These are phyloP conservation scores for Didymella segeticola DNA, from an alignment of 2,329 filamentous ascomycete species.

Conservation along the genomic window DNA sequence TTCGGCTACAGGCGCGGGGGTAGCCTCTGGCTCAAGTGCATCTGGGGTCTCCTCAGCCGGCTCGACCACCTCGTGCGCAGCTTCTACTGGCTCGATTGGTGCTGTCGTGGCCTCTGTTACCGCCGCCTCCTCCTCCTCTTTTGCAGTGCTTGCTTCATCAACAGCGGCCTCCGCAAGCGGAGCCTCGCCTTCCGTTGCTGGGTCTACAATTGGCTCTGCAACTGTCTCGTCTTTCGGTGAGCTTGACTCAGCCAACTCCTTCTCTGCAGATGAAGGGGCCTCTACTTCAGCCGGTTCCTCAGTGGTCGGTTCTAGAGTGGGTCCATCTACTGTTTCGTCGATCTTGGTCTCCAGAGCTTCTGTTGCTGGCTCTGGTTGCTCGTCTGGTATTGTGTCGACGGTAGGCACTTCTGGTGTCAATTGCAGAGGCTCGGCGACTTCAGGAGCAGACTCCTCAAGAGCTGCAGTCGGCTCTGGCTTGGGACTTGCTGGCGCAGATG, in stretches of 20 bases:
- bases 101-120: conserved; percentile 1
- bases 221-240: conserved; percentile 17
- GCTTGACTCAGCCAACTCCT: conserved; percentile 7
- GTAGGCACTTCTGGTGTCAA: conserved; percentile 27
- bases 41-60: not conserved
- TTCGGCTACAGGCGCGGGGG: conserved; percentile 2
- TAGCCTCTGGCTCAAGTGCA: not conserved
- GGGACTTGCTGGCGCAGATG: conserved; percentile 37
- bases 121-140: not conserved
- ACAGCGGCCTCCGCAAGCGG: not conserved
- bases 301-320: conserved; percentile 25
- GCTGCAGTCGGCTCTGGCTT: conserved; percentile 22
- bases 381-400: conserved; percentile 26
- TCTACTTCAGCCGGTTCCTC: conserved; percentile 15
- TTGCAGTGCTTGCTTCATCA: not conserved
- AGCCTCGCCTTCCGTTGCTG: not conserved
- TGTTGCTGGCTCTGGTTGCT: conserved; percentile 23
- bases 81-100: not conserved
- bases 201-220: not conserved
- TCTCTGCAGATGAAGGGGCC: conserved; percentile 9
- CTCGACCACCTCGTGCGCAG: not conserved
- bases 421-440: conserved; percentile 24
- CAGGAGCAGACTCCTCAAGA: conserved; percentile 30
- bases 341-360: conserved; percentile 26
- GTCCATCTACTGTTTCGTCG: conserved; percentile 27